Conservation (phyloP, 2,329 filamentous ascomycete species). For the Cyphellophora attinorum region DNA sequence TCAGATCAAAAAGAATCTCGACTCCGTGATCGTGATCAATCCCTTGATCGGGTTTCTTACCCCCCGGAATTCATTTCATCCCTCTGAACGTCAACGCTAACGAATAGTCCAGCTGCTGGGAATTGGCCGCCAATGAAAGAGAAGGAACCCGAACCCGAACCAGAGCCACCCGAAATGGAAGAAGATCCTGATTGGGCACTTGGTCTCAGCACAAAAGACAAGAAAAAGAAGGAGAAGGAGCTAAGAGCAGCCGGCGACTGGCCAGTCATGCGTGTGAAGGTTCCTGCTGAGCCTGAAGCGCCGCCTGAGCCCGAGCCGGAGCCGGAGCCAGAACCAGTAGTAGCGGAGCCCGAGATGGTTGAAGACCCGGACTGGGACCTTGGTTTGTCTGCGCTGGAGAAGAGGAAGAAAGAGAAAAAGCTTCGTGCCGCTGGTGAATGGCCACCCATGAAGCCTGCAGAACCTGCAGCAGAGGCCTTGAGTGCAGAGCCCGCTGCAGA, state of each 20-base stretch:
- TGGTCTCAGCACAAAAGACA: conserved; percentile 19
- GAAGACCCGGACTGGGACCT: conserved; percentile 23
- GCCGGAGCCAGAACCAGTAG: conserved; percentile 13
- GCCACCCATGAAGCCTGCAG: conserved; percentile 15
- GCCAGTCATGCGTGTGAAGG: conserved; percentile 15
- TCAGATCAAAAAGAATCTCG: no score
- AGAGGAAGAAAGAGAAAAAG: conserved; percentile 20
- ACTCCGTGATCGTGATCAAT: no score
- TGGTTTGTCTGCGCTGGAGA: conserved; percentile 21
- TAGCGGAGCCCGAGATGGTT: conserved; percentile 13
- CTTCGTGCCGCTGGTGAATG: conserved; percentile 9
- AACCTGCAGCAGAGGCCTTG: conserved; percentile 14
- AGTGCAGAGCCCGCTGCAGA: conserved; percentile 11
- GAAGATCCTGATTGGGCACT: conserved; percentile 2
- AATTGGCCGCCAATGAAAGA: conserved; percentile 10
- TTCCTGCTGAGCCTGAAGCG: no score
- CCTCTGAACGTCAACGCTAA: no score
- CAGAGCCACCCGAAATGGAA: conserved; percentile 2
- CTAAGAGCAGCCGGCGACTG: conserved; percentile 9
- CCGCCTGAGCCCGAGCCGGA: conserved; percentile 20
- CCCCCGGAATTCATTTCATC: no score
- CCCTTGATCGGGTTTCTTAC: no score
- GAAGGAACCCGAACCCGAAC: conserved; percentile 19
- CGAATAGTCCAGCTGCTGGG: no score
- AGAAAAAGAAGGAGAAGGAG: conserved; percentile 20